These are phyloP conservation scores for Quercus robur DNA, from an alignment of 306 rosid genomes.

Conservation along the genomic window DNA sequence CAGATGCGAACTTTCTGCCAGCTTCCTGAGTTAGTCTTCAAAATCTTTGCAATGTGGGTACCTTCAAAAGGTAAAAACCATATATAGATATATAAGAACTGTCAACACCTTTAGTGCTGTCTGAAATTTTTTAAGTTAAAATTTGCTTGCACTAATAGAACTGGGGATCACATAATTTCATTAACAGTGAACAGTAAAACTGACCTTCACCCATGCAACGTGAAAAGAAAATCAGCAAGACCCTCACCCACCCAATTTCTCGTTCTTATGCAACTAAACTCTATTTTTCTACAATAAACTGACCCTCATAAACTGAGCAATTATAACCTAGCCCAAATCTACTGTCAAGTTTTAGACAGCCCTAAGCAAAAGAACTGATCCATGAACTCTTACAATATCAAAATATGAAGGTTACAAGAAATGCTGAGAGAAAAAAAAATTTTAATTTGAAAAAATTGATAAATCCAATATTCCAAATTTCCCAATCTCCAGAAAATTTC, in stretches of 20 bases:
- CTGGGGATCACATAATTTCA: background rate
- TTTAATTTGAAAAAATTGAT: no score
- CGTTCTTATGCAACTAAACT: background rate
- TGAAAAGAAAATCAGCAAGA: background rate
- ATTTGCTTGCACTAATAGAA: background rate
- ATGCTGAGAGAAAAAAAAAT: no score
- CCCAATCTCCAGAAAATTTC: no score
- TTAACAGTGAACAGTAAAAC: background rate
- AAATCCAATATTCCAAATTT: no score
- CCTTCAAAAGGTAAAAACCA: conserved; percentile 37
- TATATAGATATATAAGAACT: background rate
- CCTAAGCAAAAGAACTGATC: background rate
- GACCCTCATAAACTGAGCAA: background rate
- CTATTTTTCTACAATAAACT: no score
- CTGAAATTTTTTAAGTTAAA: background rate
- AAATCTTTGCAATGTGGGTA: conserved; percentile 75
- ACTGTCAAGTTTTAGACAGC: background rate
- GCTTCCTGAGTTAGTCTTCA: conserved; percentile 94
- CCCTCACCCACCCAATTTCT: background rate
- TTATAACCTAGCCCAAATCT: background rate
- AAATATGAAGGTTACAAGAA: no score
- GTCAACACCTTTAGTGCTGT: conserved; percentile 13
- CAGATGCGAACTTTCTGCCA: conserved; percentile 79
- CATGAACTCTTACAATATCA: background rate
- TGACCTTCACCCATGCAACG: background rate